Evolutionary conservation across 2,329 filamentous ascomycete species (phyloP).

Genomic region (Hypoxylon sp.): DNA sequence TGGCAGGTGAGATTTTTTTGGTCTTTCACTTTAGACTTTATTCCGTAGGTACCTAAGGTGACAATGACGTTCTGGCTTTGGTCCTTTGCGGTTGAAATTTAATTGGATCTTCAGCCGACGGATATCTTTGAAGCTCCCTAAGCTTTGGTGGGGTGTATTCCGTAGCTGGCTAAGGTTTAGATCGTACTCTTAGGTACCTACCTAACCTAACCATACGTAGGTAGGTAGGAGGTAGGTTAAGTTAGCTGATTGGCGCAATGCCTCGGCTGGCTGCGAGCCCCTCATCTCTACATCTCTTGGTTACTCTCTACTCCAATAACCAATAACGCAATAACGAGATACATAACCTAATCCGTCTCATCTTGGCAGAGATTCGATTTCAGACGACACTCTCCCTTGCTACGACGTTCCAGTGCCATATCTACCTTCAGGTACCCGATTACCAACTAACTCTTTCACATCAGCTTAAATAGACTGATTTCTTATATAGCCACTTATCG

Average conservation of each 20-base stretch:
- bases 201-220: no score
- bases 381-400: not conserved
- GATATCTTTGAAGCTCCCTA: not conserved
- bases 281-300: no score
- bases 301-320: conserved; percentile 2
- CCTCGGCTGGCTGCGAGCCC: not conserved
- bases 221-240: no score
- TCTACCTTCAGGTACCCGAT: not conserved
- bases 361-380: conserved; percentile 1
- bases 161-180: not conserved
- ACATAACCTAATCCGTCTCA: not conserved
- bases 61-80: conserved; percentile 22
- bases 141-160: conserved; percentile 2
- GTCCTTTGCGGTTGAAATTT: conserved; percentile 1
- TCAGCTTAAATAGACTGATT: not conserved
- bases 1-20: not conserved
- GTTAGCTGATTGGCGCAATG: not conserved
- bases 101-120: conserved; percentile 15
- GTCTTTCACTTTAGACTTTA: no score
- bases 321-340: conserved; percentile 6
- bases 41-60: no score
- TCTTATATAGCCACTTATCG: conserved; percentile 28
- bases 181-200: no score
- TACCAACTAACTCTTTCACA: not conserved
- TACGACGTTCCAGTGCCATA: not conserved